These are phyloP conservation scores for Didymella pomorum DNA, from an alignment of 2,329 filamentous ascomycete species.

Conservation along the genomic window DNA sequence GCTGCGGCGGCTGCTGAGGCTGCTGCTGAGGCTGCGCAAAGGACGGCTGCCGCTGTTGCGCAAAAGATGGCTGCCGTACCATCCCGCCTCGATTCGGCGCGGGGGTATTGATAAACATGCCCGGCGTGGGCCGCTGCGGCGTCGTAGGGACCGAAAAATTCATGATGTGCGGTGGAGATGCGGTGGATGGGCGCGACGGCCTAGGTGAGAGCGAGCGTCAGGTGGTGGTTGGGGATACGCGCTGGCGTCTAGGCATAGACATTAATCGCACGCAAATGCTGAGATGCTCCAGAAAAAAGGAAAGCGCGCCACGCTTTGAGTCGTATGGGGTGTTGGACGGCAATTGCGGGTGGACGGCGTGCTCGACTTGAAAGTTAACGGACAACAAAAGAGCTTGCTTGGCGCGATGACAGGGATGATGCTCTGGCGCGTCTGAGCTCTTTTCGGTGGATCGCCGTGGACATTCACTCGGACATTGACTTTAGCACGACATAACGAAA, in stretches of 20 bases:
- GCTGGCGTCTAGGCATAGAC: constrained; percentile 38
- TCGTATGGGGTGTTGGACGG: constrained; percentile 26
- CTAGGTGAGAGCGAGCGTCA: constrained; percentile 35
- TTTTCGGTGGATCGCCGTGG: constrained; percentile 18
- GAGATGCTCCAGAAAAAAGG: constrained; percentile 17
- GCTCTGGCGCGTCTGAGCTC: constrained; percentile 23
- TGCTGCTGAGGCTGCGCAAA: constrained; percentile 38
- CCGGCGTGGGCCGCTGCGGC: constrained; percentile 75
- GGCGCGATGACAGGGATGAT: constrained; percentile 30
- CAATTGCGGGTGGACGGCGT: constrained; percentile 39
- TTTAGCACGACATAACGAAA: background rate
- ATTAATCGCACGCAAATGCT: constrained; percentile 37
- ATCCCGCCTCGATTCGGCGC: constrained; percentile 56
- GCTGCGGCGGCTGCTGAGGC: constrained; percentile 24
- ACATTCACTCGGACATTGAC: constrained; percentile 13
- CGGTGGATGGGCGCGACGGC: constrained; percentile 30
- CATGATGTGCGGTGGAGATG: constrained; percentile 31
- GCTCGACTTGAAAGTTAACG: constrained; percentile 32
- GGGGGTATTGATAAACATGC: constrained; percentile 79
- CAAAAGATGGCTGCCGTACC: constrained; percentile 35
- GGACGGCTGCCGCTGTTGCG: constrained; percentile 31
- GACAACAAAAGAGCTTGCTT: constrained; percentile 43
- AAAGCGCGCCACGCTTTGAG: constrained; percentile 26
- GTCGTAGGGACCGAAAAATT: constrained; percentile 52
- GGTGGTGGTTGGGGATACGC: constrained; percentile 40